phyloP scores from a whole-genome alignment of 1,284 basidiomycete species.

The Microbotryum scabiosae region DNA sequence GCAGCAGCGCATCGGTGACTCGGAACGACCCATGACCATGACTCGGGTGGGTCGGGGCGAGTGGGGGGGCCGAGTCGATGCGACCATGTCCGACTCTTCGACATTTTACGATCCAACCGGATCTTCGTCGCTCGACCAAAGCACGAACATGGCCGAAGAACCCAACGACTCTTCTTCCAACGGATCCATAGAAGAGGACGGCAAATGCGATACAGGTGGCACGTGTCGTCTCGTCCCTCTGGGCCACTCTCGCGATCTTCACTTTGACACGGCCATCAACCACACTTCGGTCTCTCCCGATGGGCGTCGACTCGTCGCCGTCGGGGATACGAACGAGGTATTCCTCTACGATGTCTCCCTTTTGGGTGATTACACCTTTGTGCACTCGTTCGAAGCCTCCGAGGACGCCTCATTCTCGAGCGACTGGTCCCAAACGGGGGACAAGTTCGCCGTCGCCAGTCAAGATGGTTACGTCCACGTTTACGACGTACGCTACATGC shows the following conservation, averaged over 20 bases:
- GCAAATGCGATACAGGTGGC: constrained; percentile 9
- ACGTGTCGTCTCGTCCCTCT: constrained; percentile 10
- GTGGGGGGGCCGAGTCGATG: constrained; percentile 1
- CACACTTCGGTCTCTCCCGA: constrained; percentile 74
- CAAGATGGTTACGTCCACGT: constrained; percentile 68
- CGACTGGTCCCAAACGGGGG: constrained; percentile 67
- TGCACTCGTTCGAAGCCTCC: constrained; percentile 31
- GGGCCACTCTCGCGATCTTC: constrained; percentile 38
- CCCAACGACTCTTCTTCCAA: background rate
- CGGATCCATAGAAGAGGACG: constrained; percentile 19
- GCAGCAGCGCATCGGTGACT: background rate
- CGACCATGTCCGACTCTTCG: background rate
- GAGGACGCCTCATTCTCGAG: constrained; percentile 64
- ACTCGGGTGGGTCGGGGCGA: background rate
- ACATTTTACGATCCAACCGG: background rate
- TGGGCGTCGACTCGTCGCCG: constrained; percentile 68
- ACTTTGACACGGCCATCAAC: constrained; percentile 60
- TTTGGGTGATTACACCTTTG: constrained; percentile 23
- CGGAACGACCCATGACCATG: background rate
- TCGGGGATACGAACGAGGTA: constrained; percentile 74
- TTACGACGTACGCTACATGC: constrained; percentile 41
- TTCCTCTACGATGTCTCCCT: constrained; percentile 61
- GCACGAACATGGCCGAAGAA: no score
- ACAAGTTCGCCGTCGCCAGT: constrained; percentile 72
- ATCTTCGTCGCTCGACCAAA: no score